Percentiles rank a stretch among this genome's conserved stretches.
These are phyloP conservation scores for Voacanga thouarsii DNA, from an alignment of 257 asterid species.

Conservation along the genomic window DNA sequence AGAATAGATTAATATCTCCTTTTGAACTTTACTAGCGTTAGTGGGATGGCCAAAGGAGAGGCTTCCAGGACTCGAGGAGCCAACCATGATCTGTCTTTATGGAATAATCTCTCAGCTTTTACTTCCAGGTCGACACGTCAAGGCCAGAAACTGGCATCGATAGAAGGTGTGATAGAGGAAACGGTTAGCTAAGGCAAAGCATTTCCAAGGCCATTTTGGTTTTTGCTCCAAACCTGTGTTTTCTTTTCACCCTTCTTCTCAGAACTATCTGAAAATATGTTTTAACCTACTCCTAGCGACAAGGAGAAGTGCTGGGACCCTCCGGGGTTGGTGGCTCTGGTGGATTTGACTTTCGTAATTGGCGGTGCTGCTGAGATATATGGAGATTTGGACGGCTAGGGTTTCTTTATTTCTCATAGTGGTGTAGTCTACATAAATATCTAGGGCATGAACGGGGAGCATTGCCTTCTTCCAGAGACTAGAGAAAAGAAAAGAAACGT, in stretches of 20 bases:
- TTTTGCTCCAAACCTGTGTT: slow-evolving; percentile 17
- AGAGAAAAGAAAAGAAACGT: too few species aligned
- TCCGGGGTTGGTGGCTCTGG: slow-evolving; percentile 21
- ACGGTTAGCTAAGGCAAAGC: not conserved
- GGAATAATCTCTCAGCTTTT: slow-evolving; percentile 25
- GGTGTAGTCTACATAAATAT: too few species aligned
- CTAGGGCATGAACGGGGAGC: too few species aligned
- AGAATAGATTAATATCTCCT: not conserved
- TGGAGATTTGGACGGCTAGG: slow-evolving; percentile 1
- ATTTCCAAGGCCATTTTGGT: slow-evolving; percentile 19
- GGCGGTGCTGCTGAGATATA: not conserved
- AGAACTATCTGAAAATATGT: not conserved
- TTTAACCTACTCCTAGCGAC: slow-evolving; percentile 12
- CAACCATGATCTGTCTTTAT: slow-evolving; percentile 33
- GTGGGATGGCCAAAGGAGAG: slow-evolving; percentile 24
- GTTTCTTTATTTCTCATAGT: not conserved
- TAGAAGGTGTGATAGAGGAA: slow-evolving; percentile 21
- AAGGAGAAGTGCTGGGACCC: slow-evolving; percentile 26
- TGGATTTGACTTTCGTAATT: slow-evolving; percentile 15
- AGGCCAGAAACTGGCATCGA: slow-evolving; percentile 21
- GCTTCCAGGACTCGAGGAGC: slow-evolving; percentile 56
- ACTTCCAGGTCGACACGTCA: slow-evolving; percentile 12
- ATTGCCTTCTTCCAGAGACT: too few species aligned
- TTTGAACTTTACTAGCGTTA: slow-evolving; percentile 18
- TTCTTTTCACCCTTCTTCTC: slow-evolving; percentile 8